Conservation (phyloP, 1,139 yeast genomes). For the Hansenula sp. region DNA sequence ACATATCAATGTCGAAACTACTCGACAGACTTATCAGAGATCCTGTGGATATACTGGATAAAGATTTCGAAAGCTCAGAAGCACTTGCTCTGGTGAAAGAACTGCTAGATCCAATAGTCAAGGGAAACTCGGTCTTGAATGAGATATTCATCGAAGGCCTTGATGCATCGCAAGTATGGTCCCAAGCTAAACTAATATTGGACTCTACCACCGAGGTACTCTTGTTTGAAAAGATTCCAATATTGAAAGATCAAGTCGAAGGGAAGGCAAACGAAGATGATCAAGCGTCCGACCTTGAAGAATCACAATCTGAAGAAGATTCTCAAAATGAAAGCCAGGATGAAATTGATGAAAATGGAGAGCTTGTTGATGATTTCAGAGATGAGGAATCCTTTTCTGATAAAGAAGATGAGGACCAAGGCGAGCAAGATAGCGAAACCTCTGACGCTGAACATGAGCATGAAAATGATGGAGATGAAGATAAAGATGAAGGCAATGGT, state of each 20-base stretch:
- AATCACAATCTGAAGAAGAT: conserved; percentile 18
- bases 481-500: conserved; percentile 18
- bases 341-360: conserved; percentile 16
- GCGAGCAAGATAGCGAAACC: conserved; percentile 14
- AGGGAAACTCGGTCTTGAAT: conserved; percentile 67
- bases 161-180: conserved; percentile 91
- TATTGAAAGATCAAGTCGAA: conserved; percentile 30
- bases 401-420: conserved; percentile 12
- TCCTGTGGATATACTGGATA: conserved; percentile 10
- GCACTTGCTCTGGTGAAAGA: conserved; percentile 43
- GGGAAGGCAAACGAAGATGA: conserved; percentile 25
- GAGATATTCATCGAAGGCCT: conserved; percentile 82
- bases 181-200: conserved; percentile 81
- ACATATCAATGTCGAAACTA: conserved; percentile 7
- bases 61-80: conserved; percentile 20
- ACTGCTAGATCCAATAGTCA: conserved; percentile 63
- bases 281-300: conserved; percentile 23
- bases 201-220: conserved; percentile 64
- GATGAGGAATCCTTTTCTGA: conserved; percentile 12
- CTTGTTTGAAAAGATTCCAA: conserved; percentile 44
- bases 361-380: conserved; percentile 18
- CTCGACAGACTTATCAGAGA: conserved; percentile 7
- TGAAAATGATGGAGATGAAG: conserved; percentile 17
- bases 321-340: conserved; percentile 23
- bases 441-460: too few relatives aligned